These are phyloP conservation scores for Ophiocordyceps camponoti-saundersi DNA, from an alignment of 2,329 filamentous ascomycete species.

Conservation along the genomic window DNA sequence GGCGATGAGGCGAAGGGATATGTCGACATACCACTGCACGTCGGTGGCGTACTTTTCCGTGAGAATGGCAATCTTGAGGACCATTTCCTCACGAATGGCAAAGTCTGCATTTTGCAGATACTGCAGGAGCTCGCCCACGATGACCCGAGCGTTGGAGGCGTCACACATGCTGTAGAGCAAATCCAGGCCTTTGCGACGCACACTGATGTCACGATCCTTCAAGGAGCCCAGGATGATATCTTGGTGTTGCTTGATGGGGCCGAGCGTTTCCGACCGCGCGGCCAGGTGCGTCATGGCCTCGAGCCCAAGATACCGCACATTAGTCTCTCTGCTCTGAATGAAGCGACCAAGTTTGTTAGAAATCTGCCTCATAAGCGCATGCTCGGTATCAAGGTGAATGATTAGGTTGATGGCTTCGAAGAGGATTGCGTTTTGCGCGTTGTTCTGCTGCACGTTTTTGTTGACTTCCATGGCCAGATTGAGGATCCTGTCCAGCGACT, in stretches of 20 bases:
- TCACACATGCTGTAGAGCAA: slow-evolving; percentile 99
- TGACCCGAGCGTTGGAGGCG: slow-evolving; percentile 77
- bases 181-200: slow-evolving; percentile 87
- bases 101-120: slow-evolving; percentile 96
- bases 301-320: slow-evolving; percentile 86
- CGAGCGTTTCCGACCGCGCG: slow-evolving; percentile 79
- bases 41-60: slow-evolving; percentile 98
- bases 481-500: slow-evolving; percentile 80
- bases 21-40: slow-evolving; percentile 98
- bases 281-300: slow-evolving; percentile 98
- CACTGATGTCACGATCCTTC: slow-evolving; percentile 91
- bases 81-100: slow-evolving; percentile 97
- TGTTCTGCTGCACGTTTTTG: slow-evolving; percentile 98
- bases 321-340: slow-evolving; percentile 92
- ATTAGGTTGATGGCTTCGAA: slow-evolving; percentile 98
- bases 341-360: slow-evolving; percentile 83
- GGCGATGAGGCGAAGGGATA: slow-evolving; percentile 81
- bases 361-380: slow-evolving; percentile 89
- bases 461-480: slow-evolving; percentile 83
- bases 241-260: slow-evolving; percentile 96
- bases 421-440: slow-evolving; percentile 91
- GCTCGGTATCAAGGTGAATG: slow-evolving; percentile 92
- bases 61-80: slow-evolving; percentile 92
- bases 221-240: slow-evolving; percentile 88
- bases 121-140: slow-evolving; percentile 83